Conservation (phyloP, 805 yeast genomes). For the Saccharomycopsis malanga region DNA sequence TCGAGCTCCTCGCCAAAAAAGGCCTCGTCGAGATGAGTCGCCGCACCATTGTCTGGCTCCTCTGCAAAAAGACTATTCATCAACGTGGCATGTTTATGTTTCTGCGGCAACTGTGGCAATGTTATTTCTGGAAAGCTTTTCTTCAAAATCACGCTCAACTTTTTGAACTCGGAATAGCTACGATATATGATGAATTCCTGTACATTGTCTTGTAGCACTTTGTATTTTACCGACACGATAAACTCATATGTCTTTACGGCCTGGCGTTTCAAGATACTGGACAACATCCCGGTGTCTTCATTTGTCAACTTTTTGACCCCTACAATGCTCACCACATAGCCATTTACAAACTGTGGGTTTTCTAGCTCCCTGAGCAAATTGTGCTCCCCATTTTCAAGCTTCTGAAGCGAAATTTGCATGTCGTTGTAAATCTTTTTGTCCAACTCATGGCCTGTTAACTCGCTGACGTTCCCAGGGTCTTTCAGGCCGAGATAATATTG, state of each 20-base stretch:
- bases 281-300: neutral
- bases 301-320: conserved; percentile 24
- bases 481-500: conserved; percentile 31
- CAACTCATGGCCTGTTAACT: conserved; percentile 12
- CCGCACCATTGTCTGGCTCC: conserved; percentile 19
- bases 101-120: conserved; percentile 49
- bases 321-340: conserved; percentile 18
- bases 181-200: conserved; percentile 35
- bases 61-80: conserved; percentile 10
- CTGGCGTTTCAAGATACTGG: conserved; percentile 5
- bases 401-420: no score
- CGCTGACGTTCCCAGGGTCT: neutral
- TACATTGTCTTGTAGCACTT: conserved; percentile 26
- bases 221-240: conserved; percentile 30
- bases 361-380: conserved; percentile 2
- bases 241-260: conserved; percentile 34
- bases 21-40: conserved; percentile 20
- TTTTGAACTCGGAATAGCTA: conserved; percentile 61
- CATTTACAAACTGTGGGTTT: conserved; percentile 6
- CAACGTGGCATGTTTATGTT: conserved; percentile 19
- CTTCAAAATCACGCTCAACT: conserved; percentile 46
- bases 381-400: neutral
- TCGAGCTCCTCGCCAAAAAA: conserved; percentile 5
- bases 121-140: conserved; percentile 62
- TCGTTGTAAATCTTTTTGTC: conserved; percentile 4